Evolutionary conservation across 176 grass and related monocot species (phyloP), one percentile per base, ranked within the genome.

Genomic region (Eremochloa ophiuroides): DNA sequence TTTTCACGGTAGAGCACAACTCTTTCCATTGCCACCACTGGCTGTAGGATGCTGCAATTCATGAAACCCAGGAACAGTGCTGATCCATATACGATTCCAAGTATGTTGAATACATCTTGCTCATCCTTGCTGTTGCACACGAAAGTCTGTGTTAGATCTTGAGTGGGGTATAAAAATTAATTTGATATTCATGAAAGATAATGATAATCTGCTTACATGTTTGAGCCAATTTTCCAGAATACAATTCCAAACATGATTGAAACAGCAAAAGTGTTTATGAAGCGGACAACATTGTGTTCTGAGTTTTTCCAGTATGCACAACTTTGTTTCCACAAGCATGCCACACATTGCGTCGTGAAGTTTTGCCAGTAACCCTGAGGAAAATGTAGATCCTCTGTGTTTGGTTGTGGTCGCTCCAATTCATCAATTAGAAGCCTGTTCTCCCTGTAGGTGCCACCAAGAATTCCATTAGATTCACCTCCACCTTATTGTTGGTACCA

Each of bases 221-320:
- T 80, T 46, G 95, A 89, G 31, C 90, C 92, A 65, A 98, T 91
- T 86, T 91, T 82, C 84, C 91, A 95, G 82, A 98, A 98, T 51
- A 95, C 90, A n/a, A 83, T 60, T 38, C 95, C 95, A 31, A 98
- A 92, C 62, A 95, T 71, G 83, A 95, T 78, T 56, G 95, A 89
- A 39, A 93, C 74, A 29, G 79, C 82, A 82, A 95, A 81, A 34
- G 95, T 87, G 75, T 93, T 95, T 65, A 98, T 40, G 37, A 98
- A 93, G 66, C 92, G 90, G 42, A 93, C 92, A 60, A 93, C 75
- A 81, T 98, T 98, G 61, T 90, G 88, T 63, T 98, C 92, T 29
- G 92, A 85, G 82, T 94, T 98, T 80, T 98, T 98, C 95, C 95
- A 98, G n/a, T 98, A 94, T 47, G 95, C 91, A 72, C 86, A 91